phyloP scores from a whole-genome alignment of 768 basidiomycete species.

The Boletus sensibilis region DNA sequence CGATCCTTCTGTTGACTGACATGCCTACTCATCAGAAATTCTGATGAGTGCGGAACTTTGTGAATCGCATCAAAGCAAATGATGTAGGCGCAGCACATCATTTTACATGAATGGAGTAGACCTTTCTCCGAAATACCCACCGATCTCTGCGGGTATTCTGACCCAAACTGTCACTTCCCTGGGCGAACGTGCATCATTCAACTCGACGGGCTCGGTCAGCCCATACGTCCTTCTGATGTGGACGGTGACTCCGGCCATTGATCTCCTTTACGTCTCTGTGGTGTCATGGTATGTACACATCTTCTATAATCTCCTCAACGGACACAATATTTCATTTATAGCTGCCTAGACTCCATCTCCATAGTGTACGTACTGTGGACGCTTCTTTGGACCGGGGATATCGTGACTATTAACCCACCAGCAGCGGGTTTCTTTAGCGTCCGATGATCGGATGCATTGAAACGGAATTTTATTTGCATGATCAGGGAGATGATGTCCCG shows the following conservation, averaged over 20 bases:
- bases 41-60: neutral
- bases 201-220: neutral
- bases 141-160: slow-evolving; percentile 7
- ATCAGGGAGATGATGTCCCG: slow-evolving; percentile 7
- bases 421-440: slow-evolving; percentile 11
- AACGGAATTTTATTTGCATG: slow-evolving; percentile 15
- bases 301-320: slow-evolving; percentile 3
- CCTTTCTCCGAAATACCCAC: slow-evolving; percentile 3
- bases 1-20: neutral
- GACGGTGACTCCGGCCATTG: slow-evolving; percentile 6
- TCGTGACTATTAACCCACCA: slow-evolving; percentile 8
- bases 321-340: slow-evolving; percentile 11
- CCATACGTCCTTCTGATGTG: neutral
- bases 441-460: slow-evolving; percentile 21
- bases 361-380: slow-evolving; percentile 16
- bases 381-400: slow-evolving; percentile 14
- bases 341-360: slow-evolving; percentile 14
- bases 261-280: slow-evolving; percentile 16
- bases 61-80: neutral
- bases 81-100: neutral
- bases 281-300: slow-evolving; percentile 9
- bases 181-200: slow-evolving; percentile 1
- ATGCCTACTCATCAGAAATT: neutral
- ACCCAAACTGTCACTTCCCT: neutral
- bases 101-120: slow-evolving; percentile 1